phyloP scores from a whole-genome alignment of 495 filamentous ascomycete species.

The Ramalina intermedia region DNA sequence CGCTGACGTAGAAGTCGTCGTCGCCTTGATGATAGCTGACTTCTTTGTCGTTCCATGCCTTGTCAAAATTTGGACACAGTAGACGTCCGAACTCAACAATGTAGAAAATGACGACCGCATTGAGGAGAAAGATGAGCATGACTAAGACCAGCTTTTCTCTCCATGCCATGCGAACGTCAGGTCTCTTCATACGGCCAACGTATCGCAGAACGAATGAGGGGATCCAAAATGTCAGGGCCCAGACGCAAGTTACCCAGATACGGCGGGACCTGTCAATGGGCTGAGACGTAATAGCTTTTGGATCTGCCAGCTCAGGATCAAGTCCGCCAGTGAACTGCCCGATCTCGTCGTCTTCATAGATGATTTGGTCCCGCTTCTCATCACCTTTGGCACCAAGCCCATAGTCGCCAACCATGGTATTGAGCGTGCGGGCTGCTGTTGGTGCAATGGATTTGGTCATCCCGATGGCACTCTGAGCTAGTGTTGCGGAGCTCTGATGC shows the following conservation, averaged over 20 bases:
- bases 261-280: constrained; percentile 47
- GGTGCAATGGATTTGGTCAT: constrained; percentile 59
- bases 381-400: constrained; percentile 81
- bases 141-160: constrained; percentile 82
- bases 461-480: constrained; percentile 40
- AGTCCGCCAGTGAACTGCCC: constrained; percentile 42
- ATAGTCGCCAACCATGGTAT: constrained; percentile 54
- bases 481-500: constrained; percentile 39
- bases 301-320: constrained; percentile 63
- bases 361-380: constrained; percentile 49
- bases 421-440: constrained; percentile 47
- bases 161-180: constrained; percentile 95
- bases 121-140: constrained; percentile 66
- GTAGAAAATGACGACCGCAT: constrained; percentile 78
- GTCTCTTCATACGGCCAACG: constrained; percentile 89
- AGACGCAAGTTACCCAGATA: constrained; percentile 67
- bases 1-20: constrained; percentile 77
- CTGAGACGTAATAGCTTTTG: constrained; percentile 62
- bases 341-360: constrained; percentile 48
- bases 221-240: constrained; percentile 87
- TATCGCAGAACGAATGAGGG: constrained; percentile 70
- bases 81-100: constrained; percentile 76
- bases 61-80: constrained; percentile 82
- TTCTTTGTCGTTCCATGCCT: constrained; percentile 68
- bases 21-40: constrained; percentile 53